phyloP scores from a whole-genome alignment of 441 rosid species.

The Gossypium schwendimanii region DNA sequence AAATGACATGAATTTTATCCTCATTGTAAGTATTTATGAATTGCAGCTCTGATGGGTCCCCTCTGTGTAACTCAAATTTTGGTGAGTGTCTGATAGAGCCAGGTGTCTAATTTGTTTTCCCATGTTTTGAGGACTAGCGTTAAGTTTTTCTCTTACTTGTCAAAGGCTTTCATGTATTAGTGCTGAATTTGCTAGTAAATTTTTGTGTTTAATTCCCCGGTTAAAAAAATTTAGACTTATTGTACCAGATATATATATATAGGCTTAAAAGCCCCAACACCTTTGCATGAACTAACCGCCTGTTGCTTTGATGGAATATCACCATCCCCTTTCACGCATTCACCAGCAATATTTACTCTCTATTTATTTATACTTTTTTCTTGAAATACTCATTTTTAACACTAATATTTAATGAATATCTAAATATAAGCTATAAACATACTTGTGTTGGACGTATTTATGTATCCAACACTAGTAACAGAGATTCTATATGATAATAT shows the following conservation, averaged over 20 bases:
- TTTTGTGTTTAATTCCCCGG: not conserved
- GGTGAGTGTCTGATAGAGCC: not conserved
- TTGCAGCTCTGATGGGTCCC: conserved; percentile 9
- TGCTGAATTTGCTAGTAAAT: not conserved
- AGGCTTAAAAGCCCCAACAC: not conserved
- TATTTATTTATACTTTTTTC: not conserved
- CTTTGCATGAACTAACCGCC: conserved; percentile 21
- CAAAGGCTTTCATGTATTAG: not conserved
- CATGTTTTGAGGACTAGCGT: too few relatives aligned
- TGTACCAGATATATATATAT: not conserved
- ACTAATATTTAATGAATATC: not conserved
- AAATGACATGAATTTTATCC: conserved; percentile 18
- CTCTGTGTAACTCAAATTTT: not conserved
- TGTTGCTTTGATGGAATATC: conserved; percentile 5
- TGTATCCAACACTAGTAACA: not conserved
- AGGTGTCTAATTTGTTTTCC: not conserved
- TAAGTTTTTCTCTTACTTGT: not conserved
- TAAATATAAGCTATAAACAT: not conserved
- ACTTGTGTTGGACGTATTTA: not conserved
- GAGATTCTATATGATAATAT: not conserved
- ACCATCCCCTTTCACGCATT: not conserved
- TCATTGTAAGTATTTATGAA: not conserved
- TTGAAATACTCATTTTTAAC: not conserved
- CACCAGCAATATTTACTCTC: not conserved
- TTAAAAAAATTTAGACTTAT: not conserved